Base-by-base conservation (phyloP, 108 stramenopile species). In the Skeletonema grethae region DNA sequence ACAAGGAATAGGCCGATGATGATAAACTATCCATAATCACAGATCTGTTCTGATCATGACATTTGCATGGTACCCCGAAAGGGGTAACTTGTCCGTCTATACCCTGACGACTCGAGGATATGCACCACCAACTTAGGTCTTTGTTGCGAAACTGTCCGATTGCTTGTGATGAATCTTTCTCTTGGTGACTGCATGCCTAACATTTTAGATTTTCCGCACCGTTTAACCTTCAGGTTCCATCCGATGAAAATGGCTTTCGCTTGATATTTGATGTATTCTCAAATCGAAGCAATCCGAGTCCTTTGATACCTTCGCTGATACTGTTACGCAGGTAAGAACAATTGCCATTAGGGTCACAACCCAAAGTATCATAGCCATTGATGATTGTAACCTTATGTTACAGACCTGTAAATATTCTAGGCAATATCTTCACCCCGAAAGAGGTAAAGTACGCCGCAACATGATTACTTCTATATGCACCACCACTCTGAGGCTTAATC, bases 61-160 rank as follows among this genome's bases (percentile, higher is more conserved):
- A 46, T 45, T 34, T 53, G 13, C 13, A 32, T 18, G 39, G 16
- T 63, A 50, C 77, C 70, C 70, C 77, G 65, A 65, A 67, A 78
- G 70, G 68, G 70, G 70, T 62, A 20, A 57, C 12, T 39, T 63
- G 62, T 43, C 41, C 41, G 62, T 16, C 7, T 22, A 12, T 35
- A 11, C 31, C 45, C 38, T 78, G 77, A 71, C 70, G 77, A 78
- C 61, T 69, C 35, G 60, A 24, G 57, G 77, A 78, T 78, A 78
- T 78, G 77, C 77, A 78, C 77, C 77, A 78, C 77, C 77, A 78
- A 70, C 77, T 78, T 60, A 78, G 77, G 77, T 68, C 69, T 66
- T 41, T 67, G 48, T 60, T 46, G 9, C 61, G 11, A 61, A 28
- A n/a, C 15, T 15, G 41, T 15, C 15, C 41, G 41, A 10, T 43